Percentiles rank a stretch among this genome's conserved stretches.
Conservation (phyloP, 495 filamentous ascomycete genomes). For the Penicillium cosmopolitanum region DNA sequence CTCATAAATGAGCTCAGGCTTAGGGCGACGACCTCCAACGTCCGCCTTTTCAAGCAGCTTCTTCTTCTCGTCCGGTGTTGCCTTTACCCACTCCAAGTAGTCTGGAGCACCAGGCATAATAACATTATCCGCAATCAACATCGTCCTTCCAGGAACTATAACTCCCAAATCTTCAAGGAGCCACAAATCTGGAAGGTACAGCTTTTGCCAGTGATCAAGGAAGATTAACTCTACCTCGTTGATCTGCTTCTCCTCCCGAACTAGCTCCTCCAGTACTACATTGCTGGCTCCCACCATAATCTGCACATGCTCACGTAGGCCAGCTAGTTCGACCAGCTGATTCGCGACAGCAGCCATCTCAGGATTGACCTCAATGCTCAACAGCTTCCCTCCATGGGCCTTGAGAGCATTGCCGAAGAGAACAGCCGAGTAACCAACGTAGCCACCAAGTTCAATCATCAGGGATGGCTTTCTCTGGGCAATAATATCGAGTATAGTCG, state of each 20-base stretch:
- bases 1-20: slow-evolving; percentile 27
- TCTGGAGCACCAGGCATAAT: slow-evolving; percentile 67
- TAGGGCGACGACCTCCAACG: slow-evolving; percentile 10
- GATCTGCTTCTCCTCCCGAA: slow-evolving; percentile 35
- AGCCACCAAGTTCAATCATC: slow-evolving; percentile 76
- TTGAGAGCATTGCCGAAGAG: slow-evolving; percentile 62
- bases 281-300: slow-evolving; percentile 24
- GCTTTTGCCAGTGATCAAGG: slow-evolving; percentile 68
- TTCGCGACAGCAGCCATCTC: slow-evolving; percentile 63
- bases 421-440: slow-evolving; percentile 73
- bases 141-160: slow-evolving; percentile 50
- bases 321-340: slow-evolving; percentile 64
- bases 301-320: slow-evolving; percentile 57
- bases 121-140: slow-evolving; percentile 69
- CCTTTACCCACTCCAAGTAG: slow-evolving; percentile 47
- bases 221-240: slow-evolving; percentile 63
- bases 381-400: slow-evolving; percentile 58
- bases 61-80: slow-evolving; percentile 8
- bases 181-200: slow-evolving; percentile 67
- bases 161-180: slow-evolving; percentile 64
- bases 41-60: slow-evolving; percentile 9
- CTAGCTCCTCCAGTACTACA: slow-evolving; percentile 27
- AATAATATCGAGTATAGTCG: slow-evolving; percentile 63
- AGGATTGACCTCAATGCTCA: slow-evolving; percentile 64
- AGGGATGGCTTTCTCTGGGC: slow-evolving; percentile 57